A percentile compares a stretch with the other conserved stretches of the same genome.
Conservation (phyloP, 176 grass and related monocot genomes). For the Coix lacrymajobi region DNA sequence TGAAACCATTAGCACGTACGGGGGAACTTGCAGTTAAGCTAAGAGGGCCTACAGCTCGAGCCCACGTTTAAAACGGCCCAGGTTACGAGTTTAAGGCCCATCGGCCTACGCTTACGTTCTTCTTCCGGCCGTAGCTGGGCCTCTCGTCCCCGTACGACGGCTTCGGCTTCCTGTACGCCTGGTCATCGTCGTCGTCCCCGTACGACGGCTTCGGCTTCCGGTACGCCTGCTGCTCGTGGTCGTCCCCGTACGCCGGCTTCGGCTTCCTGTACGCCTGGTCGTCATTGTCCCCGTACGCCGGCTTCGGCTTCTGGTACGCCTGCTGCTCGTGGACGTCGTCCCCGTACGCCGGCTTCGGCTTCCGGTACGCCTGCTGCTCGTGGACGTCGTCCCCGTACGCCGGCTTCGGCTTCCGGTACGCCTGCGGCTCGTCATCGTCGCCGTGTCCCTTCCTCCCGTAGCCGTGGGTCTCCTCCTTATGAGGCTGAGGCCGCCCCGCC, state of each 20-base stretch:
- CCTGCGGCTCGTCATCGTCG: slow-evolving; percentile 17
- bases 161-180: slow-evolving; percentile 38
- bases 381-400: slow-evolving; percentile 16
- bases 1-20: background rate
- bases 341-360: slow-evolving; percentile 36
- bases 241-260: slow-evolving; percentile 27
- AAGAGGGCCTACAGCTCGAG: no score
- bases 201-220: slow-evolving; percentile 36
- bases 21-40: background rate
- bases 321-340: slow-evolving; percentile 18
- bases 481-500: slow-evolving; percentile 20
- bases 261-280: slow-evolving; percentile 34
- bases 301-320: slow-evolving; percentile 41
- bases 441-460: slow-evolving; percentile 49
- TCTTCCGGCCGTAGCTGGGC: slow-evolving; percentile 57
- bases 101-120: slow-evolving; percentile 30
- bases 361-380: slow-evolving; percentile 35
- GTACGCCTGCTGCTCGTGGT: slow-evolving; percentile 18
- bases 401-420: slow-evolving; percentile 45
- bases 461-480: slow-evolving; percentile 40
- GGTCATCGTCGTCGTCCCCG: slow-evolving; percentile 7
- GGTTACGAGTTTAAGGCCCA: background rate
- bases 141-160: slow-evolving; percentile 22
- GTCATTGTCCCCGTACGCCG: slow-evolving; percentile 19
- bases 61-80: background rate